phyloP scores from a whole-genome alignment of 163 green algal species.

The Coccomyxa subellipsoidea region DNA sequence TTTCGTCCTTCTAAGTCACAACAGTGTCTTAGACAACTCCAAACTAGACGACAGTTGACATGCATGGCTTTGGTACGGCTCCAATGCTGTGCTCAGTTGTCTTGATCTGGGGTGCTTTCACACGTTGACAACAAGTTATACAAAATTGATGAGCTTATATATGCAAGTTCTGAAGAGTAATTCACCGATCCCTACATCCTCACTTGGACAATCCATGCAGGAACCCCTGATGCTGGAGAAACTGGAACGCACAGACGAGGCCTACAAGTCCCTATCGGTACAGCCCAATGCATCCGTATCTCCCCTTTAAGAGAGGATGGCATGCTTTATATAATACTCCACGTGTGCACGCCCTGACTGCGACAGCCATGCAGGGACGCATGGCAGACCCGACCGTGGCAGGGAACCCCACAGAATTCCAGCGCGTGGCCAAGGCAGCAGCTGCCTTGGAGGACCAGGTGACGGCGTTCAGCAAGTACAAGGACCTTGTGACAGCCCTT shows the following conservation, averaged over 20 bases:
- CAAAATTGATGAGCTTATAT: too few relatives aligned
- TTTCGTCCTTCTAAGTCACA: neutral
- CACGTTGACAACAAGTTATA: too few relatives aligned
- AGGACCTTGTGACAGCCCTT: conserved; percentile 58
- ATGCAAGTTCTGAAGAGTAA: too few relatives aligned
- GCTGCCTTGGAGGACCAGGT: conserved; percentile 73
- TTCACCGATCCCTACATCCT: too few relatives aligned
- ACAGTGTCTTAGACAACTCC: neutral
- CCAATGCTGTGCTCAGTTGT: neutral
- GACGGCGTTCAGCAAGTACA: conserved; percentile 46
- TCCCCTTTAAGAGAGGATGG: neutral
- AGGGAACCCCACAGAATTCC: conserved; percentile 69
- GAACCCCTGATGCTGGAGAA: neutral
- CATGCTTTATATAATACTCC: too few relatives aligned
- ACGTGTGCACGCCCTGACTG: too few relatives aligned
- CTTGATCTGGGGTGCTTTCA: too few relatives aligned
- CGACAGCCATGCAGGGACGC: conserved; percentile 36
- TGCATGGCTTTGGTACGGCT: neutral
- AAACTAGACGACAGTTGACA: neutral
- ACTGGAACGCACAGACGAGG: neutral
- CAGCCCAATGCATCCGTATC: neutral
- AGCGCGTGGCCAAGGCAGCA: conserved; percentile 68
- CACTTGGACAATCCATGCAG: too few relatives aligned
- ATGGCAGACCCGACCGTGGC: conserved; percentile 79
- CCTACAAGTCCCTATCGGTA: neutral